Percentiles rank a stretch among this genome's conserved stretches.
phyloP scores from a whole-genome alignment of 1,284 basidiomycete species.

The Microbotryum silenes-acaulis region DNA sequence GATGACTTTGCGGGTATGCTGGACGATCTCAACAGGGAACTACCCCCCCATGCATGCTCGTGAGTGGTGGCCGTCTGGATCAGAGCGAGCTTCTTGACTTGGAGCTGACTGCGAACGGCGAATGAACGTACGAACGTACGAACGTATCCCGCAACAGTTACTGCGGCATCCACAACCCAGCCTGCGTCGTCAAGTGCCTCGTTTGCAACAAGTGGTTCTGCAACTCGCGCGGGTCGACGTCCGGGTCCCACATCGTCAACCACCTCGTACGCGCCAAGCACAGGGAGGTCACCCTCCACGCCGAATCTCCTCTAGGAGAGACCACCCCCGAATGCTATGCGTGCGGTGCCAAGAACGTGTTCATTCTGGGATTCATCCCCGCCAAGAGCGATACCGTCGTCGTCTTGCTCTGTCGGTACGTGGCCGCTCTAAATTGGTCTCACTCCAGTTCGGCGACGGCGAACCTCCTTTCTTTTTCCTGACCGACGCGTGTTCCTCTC shows the following conservation, averaged over 20 bases:
- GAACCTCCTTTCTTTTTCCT: neutral
- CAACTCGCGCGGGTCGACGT: constrained; percentile 97
- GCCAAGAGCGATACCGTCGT: constrained; percentile 99
- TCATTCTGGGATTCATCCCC: constrained; percentile 98
- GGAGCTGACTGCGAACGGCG: neutral
- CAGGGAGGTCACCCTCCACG: constrained; percentile 95
- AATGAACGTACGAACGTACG: neutral
- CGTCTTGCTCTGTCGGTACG: constrained; percentile 89
- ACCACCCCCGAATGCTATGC: constrained; percentile 94
- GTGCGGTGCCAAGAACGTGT: constrained; percentile 99
- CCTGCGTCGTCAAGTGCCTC: constrained; percentile 94
- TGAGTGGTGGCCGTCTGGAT: constrained; percentile 43
- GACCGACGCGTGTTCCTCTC: neutral
- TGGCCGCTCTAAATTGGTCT: constrained; percentile 14
- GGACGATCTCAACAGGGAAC: constrained; percentile 75
- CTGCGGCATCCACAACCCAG: constrained; percentile 96
- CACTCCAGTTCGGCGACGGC: neutral
- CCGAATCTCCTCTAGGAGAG: constrained; percentile 89
- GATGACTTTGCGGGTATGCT: constrained; percentile 75
- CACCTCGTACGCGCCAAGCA: constrained; percentile 98
- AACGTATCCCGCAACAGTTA: constrained; percentile 53
- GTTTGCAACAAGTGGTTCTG: constrained; percentile 98
- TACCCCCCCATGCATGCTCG: constrained; percentile 90
- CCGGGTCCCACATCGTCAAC: constrained; percentile 97
- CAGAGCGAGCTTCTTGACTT: neutral